Percentiles rank a stretch among this genome's conserved stretches.
Conservation (phyloP, 1,284 basidiomycete species). For the Puccinia coronata region DNA sequence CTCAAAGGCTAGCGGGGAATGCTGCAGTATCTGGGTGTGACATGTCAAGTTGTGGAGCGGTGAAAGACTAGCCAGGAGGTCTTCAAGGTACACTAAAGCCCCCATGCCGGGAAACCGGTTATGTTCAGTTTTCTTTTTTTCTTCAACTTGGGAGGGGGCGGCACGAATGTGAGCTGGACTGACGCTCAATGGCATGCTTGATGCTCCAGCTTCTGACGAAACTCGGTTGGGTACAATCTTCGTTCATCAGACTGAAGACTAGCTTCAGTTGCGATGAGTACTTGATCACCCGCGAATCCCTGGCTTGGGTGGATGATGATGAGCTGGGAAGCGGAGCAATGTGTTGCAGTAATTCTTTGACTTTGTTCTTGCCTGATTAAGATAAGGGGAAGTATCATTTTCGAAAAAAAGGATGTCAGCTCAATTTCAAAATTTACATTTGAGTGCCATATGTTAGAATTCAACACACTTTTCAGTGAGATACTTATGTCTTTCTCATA, state of each 20-base stretch:
- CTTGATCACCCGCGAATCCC: constrained; percentile 63
- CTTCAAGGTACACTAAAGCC: constrained; percentile 68
- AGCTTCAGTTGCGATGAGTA: constrained; percentile 77
- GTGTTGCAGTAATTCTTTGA: constrained; percentile 31
- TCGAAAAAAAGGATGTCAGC: background rate
- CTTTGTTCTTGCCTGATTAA: background rate
- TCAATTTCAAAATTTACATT: background rate
- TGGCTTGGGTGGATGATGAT: constrained; percentile 21
- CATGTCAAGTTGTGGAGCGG: constrained; percentile 83
- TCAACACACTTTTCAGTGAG: constrained; percentile 7
- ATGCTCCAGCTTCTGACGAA: constrained; percentile 73
- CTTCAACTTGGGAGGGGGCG: too few relatives aligned
- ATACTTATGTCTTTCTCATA: constrained; percentile 5
- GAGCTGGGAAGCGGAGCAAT: constrained; percentile 24
- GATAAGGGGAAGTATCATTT: background rate
- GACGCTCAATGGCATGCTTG: constrained; percentile 67
- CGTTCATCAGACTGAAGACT: constrained; percentile 80
- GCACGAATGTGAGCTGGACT: too few relatives aligned
- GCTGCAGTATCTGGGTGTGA: constrained; percentile 89
- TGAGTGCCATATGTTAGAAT: background rate
- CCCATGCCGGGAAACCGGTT: too few relatives aligned
- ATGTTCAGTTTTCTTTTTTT: too few relatives aligned
- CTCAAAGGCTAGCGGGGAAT: constrained; percentile 82
- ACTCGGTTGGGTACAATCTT: constrained; percentile 72
- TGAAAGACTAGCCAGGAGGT: constrained; percentile 67